phyloP scores from a whole-genome alignment of 371 early-diverging fungal species.

The Mucor irregularis region DNA sequence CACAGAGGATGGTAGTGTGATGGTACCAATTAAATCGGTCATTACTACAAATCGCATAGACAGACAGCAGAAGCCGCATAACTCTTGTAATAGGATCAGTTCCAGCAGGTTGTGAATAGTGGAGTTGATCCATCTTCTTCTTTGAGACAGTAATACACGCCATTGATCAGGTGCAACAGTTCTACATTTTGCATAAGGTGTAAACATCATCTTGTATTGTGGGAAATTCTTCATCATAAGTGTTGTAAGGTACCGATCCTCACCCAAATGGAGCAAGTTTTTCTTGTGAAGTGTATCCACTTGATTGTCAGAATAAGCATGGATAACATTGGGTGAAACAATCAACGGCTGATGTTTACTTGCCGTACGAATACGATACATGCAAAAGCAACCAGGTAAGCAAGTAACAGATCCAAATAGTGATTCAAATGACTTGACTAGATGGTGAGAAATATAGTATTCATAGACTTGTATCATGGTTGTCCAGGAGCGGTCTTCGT shows the following conservation, averaged over 20 bases:
- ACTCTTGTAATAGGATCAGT: slow-evolving; percentile 79
- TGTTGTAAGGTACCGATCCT: slow-evolving; percentile 96
- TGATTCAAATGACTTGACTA: slow-evolving; percentile 91
- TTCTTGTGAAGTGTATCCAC: slow-evolving; percentile 97
- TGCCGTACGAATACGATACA: slow-evolving; percentile 88
- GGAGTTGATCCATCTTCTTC: slow-evolving; percentile 98
- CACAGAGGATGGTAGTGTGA: slow-evolving; percentile 95
- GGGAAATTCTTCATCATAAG: slow-evolving; percentile 98
- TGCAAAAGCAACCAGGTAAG: slow-evolving; percentile 95
- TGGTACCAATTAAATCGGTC: slow-evolving; percentile 95
- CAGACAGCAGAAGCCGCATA: slow-evolving; percentile 97
- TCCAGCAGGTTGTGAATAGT: slow-evolving; percentile 96
- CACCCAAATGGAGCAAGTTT: slow-evolving; percentile 83
- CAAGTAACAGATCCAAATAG: slow-evolving; percentile 96
- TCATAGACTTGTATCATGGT: slow-evolving; percentile 95
- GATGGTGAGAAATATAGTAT: slow-evolving; percentile 94
- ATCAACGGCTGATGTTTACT: slow-evolving; percentile 67
- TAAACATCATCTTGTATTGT: slow-evolving; percentile 93
- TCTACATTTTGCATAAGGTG: slow-evolving; percentile 91
- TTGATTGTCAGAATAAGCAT: slow-evolving; percentile 89
- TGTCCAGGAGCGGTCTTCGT: slow-evolving; percentile 79
- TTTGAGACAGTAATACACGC: slow-evolving; percentile 92
- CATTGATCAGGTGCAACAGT: slow-evolving; percentile 97
- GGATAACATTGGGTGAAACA: slow-evolving; percentile 75
- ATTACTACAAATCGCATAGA: slow-evolving; percentile 98